Evolutionary conservation across 371 early-diverging fungal species (phyloP).

Genomic region (Mortierella sp.): DNA sequence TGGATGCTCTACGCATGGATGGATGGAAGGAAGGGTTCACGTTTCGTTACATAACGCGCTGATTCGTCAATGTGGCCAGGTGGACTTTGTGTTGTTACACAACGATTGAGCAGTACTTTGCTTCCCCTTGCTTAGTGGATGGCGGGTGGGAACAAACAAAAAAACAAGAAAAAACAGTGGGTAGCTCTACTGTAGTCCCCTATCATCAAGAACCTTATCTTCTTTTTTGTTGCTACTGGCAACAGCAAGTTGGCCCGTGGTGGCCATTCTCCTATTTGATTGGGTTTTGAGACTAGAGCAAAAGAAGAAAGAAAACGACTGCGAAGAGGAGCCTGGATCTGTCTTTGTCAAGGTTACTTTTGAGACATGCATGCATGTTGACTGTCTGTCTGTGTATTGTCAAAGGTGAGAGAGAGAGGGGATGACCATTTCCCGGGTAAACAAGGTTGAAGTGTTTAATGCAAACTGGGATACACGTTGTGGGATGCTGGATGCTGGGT

Average conservation of each 20-base stretch:
- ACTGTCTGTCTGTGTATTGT: too few species aligned
- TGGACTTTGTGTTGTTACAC: not conserved
- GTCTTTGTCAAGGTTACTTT: not conserved
- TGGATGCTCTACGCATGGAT: not conserved
- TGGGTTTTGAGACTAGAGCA: not conserved
- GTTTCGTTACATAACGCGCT: not conserved
- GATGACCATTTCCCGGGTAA: not conserved
- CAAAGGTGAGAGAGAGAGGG: too few species aligned
- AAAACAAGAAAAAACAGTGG: not conserved
- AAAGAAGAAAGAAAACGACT: not conserved
- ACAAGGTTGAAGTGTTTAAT: not conserved
- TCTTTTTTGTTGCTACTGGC: not conserved
- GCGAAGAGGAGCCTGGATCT: not conserved
- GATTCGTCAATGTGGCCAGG: not conserved
- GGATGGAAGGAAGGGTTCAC: not conserved
- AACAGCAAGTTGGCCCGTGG: not conserved
- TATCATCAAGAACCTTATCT: not conserved
- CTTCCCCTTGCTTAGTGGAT: not conserved
- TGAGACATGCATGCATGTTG: too few species aligned
- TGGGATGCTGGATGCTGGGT: not conserved
- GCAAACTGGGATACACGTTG: not conserved
- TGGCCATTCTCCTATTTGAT: conserved; percentile 4
- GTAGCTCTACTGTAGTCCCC: not conserved
- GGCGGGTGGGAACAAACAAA: not conserved
- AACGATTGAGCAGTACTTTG: too few species aligned